Evolutionary conservation across 2,329 filamentous ascomycete genomes (phyloP).

Genomic region (Lecanicillium sp.): DNA sequence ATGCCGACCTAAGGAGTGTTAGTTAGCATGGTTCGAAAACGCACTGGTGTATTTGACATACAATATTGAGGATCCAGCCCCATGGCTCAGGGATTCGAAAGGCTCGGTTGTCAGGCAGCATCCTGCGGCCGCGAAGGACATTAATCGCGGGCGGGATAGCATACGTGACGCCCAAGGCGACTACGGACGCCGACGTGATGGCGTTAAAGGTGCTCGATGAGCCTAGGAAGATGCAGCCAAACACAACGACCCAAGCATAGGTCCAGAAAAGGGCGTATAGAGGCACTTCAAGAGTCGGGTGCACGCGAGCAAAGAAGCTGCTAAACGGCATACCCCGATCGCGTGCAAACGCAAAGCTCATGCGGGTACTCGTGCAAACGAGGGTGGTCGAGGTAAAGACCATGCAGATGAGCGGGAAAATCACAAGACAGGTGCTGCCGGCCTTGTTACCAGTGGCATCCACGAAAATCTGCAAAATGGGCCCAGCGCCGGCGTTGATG

Average conservation of each 20-base stretch:
- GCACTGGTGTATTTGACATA: not conserved
- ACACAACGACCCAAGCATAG: conserved; percentile 52
- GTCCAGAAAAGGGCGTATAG: conserved; percentile 59
- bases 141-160: conserved; percentile 67
- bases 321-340: conserved; percentile 61
- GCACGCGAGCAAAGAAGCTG: conserved; percentile 51
- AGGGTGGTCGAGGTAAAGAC: conserved; percentile 55
- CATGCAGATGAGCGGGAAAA: conserved; percentile 57
- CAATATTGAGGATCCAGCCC: not conserved
- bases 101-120: not conserved
- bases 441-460: conserved; percentile 53
- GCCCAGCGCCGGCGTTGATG: conserved; percentile 46
- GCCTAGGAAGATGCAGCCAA: conserved; percentile 63
- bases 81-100: not conserved
- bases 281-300: conserved; percentile 53
- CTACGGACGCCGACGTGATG: conserved; percentile 62
- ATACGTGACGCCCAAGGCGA: conserved; percentile 64
- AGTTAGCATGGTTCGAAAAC: no score
- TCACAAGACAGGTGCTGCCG: conserved; percentile 55
- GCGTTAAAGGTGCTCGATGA: conserved; percentile 60
- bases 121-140: not conserved
- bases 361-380: conserved; percentile 57
- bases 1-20: conserved; percentile 36
- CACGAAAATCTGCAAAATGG: conserved; percentile 53
- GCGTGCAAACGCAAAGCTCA: conserved; percentile 56